Percentiles rank a stretch among this genome's conserved stretches.
phyloP scores from a whole-genome alignment of 1,139 yeast species.

The Taphrina communis region DNA sequence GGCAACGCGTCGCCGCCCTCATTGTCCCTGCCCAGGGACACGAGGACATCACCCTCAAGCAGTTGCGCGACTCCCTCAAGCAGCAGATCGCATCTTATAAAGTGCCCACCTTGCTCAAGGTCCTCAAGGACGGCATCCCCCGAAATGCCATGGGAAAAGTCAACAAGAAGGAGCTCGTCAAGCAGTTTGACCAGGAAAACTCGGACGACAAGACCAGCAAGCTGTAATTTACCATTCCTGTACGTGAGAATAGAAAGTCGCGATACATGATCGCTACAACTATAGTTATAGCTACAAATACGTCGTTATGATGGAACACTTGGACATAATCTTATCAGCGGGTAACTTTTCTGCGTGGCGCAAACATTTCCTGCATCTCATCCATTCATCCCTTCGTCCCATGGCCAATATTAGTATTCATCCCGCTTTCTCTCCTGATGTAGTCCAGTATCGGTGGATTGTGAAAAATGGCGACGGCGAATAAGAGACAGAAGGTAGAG shows the following conservation, averaged over 20 bases:
- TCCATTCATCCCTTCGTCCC: background rate
- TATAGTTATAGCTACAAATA: too few species aligned
- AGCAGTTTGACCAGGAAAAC: slow-evolving; percentile 42
- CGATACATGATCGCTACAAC: background rate
- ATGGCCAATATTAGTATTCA: too few species aligned
- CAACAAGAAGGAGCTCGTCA: slow-evolving; percentile 50
- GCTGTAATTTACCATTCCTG: background rate
- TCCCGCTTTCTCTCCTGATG: too few species aligned
- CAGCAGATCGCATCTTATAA: slow-evolving; percentile 50
- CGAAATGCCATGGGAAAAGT: slow-evolving; percentile 53
- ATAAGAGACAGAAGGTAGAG: slow-evolving; percentile 17
- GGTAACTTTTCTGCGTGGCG: slow-evolving; percentile 2
- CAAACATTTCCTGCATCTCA: slow-evolving; percentile 1
- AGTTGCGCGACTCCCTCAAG: slow-evolving; percentile 49
- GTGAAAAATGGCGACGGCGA: background rate
- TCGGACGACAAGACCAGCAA: slow-evolving; percentile 17
- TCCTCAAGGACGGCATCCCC: slow-evolving; percentile 47
- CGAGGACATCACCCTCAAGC: slow-evolving; percentile 44
- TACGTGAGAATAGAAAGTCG: too few species aligned
- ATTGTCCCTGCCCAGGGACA: slow-evolving; percentile 46
- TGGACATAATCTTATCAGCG: slow-evolving; percentile 6
- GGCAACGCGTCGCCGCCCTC: slow-evolving; percentile 52
- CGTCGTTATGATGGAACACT: background rate
- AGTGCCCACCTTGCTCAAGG: slow-evolving; percentile 48
- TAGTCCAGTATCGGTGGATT: too few species aligned